These are phyloP conservation scores for Pyrenochaeta sp. DNA, from an alignment of 2,329 filamentous ascomycete species.

Conservation along the genomic window DNA sequence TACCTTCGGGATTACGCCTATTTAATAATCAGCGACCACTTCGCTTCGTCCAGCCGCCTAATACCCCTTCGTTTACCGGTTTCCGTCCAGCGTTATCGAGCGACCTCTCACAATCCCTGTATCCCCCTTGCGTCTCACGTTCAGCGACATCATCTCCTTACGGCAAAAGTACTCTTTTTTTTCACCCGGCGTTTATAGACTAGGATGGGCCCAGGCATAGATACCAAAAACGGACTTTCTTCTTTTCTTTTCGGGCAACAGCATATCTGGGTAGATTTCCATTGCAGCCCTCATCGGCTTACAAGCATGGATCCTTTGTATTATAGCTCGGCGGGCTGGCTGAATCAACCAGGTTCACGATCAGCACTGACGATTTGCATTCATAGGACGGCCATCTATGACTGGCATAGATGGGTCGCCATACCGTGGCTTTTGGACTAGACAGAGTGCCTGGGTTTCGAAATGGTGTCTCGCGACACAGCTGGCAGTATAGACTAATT, in stretches of 20 bases:
- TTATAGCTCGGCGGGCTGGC: constrained; percentile 44
- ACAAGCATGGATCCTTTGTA: constrained; percentile 42
- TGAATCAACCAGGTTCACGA: constrained; percentile 37
- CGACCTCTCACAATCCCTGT: constrained; percentile 31
- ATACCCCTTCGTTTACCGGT: constrained; percentile 45
- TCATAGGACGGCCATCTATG: constrained; percentile 41
- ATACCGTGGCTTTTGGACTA: constrained; percentile 34
- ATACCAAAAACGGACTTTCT: constrained; percentile 50
- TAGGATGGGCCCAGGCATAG: constrained; percentile 50
- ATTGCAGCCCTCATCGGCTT: constrained; percentile 45
- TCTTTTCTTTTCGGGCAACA: constrained; percentile 30
- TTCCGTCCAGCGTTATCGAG: constrained; percentile 34
- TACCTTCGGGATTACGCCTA: constrained; percentile 42
- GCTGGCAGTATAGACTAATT: constrained; percentile 49
- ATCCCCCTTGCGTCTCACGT: constrained; percentile 34
- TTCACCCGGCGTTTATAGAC: constrained; percentile 50
- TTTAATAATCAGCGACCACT: constrained; percentile 49
- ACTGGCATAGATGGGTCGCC: constrained; percentile 33
- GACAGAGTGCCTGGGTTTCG: constrained; percentile 44
- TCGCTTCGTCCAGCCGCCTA: constrained; percentile 46
- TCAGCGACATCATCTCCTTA: constrained; percentile 49
- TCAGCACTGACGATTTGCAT: constrained; percentile 44
- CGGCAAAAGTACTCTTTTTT: constrained; percentile 40
- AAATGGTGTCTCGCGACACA: constrained; percentile 43
- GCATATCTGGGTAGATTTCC: constrained; percentile 46